Percentiles rank a stretch among this genome's conserved stretches.
Evolutionary conservation across 176 grass and related monocot species (phyloP).

Genomic region (Zizania latifolia): DNA sequence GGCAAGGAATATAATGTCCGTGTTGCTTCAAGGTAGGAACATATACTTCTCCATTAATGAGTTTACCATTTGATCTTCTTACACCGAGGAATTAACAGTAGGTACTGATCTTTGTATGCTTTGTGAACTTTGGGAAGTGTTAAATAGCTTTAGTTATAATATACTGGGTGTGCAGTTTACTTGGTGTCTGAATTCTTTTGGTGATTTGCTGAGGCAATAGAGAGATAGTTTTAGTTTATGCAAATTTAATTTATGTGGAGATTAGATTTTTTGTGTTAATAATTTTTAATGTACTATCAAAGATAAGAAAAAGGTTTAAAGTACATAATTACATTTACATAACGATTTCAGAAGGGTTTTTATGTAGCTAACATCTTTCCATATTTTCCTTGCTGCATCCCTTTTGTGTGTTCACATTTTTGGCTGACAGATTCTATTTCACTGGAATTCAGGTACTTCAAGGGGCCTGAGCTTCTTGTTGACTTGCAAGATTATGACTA

Average conservation of each 20-base stretch:
- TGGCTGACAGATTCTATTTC: neutral
- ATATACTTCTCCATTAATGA: neutral
- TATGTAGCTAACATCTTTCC: neutral
- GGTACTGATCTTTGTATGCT: neutral
- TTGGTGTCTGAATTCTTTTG: neutral
- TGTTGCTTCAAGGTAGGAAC: constrained; percentile 55
- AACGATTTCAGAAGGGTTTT: too few relatives aligned
- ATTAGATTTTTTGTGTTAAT: constrained; percentile 2
- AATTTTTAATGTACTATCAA: neutral
- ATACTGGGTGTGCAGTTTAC: neutral
- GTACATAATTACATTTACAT: neutral
- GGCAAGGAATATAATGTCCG: constrained; percentile 70
- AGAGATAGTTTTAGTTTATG: neutral
- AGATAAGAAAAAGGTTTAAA: neutral
- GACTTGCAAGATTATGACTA: constrained; percentile 88
- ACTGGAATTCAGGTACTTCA: constrained; percentile 62
- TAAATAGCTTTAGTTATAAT: neutral
- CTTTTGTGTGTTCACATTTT: neutral
- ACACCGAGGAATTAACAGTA: neutral
- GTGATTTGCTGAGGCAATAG: neutral
- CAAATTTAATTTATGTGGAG: neutral
- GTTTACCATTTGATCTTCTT: neutral
- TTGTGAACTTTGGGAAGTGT: neutral
- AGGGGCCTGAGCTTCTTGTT: constrained; percentile 83
- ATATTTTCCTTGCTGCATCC: neutral